Percentiles rank a stretch among this genome's conserved stretches.
These are phyloP conservation scores for Fusarium sp. DNA, from an alignment of 2,329 filamentous ascomycete species.

Conservation along the genomic window DNA sequence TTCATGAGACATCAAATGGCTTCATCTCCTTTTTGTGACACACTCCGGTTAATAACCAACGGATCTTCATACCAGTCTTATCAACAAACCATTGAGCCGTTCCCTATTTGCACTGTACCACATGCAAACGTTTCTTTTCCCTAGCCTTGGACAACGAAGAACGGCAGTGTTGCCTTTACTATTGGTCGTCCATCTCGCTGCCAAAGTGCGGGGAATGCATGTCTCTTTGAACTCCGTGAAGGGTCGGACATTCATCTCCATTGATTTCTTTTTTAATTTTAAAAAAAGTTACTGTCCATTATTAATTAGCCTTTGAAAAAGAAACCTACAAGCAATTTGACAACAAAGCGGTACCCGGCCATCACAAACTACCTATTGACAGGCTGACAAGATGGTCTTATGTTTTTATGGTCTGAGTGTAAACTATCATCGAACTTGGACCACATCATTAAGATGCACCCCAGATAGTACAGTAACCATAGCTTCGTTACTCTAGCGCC, in stretches of 20 bases:
- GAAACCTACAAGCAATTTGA: constrained; percentile 1
- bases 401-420: background rate
- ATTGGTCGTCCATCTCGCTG: constrained; percentile 20
- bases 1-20: constrained; percentile 6
- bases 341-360: background rate
- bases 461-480: constrained; percentile 17
- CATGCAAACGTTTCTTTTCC: constrained; percentile 15
- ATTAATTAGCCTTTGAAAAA: background rate
- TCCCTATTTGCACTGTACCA: constrained; percentile 13
- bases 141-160: constrained; percentile 2
- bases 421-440: constrained; percentile 12
- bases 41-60: constrained; percentile 1
- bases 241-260: constrained; percentile 22
- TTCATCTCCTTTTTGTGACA: constrained; percentile 13
- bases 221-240: constrained; percentile 14
- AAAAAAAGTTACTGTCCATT: background rate
- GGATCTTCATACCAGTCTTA: constrained; percentile 14
- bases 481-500: constrained; percentile 19
- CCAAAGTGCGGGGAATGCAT: constrained; percentile 37
- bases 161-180: constrained; percentile 3
- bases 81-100: background rate
- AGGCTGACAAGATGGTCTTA: background rate
- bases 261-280: background rate
- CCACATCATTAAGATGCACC: constrained; percentile 22
- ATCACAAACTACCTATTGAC: background rate